Evolutionary conservation across 2,329 filamentous ascomycete genomes (phyloP), one percentile per base, ranked within the genome.

Genomic region (Pleurostoma richardsiae): DNA sequence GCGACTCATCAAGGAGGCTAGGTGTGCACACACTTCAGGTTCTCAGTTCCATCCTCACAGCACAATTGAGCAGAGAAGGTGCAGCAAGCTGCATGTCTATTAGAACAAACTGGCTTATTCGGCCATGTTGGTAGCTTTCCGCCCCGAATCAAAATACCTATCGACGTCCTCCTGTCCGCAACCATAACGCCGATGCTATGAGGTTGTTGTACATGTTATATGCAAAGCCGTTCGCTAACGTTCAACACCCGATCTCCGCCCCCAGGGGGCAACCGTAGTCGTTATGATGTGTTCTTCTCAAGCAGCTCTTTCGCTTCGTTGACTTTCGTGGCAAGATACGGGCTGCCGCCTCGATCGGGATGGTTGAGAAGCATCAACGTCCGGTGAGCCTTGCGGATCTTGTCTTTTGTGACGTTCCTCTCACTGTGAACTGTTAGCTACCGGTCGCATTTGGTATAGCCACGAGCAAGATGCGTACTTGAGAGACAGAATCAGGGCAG

Each of bases 231-330:
- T 27, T 41, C 4, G 11, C 43, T 19, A 19, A 19, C 19, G 19
- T 19, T 19, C 19, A 7, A 11, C 6, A 40, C 11, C 39, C n/a
- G 39, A 19, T 19, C 19, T 19, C 19, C 19, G 29, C n/a, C 42
- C 26, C 38, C 40, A 41, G 31, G 31, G 31, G 26, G 27, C 30
- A n/a, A 29, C 44, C n/a, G 29, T 39, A 8, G 29, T n/a, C 33
- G 30, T 56, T 38, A 62, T 43, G 54, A 55, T 11, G 57, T 49
- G 45, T 72, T 74, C 69, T 96, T 96, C 65, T 99, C 94, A 56
- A 99, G 66, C 53, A 97, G 82, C 66, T 97, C 92, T 70, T 99
- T 99, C 38, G 94, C 94, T 68, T 99, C 94, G 71, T 99, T 99
- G 64, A 99, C 87, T 70, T 99, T 99, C 45, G 91, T 96, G 10